Evolutionary conservation across 2,329 filamentous ascomycete species (phyloP).

Genomic region (Aotearoamyces nothofagi): DNA sequence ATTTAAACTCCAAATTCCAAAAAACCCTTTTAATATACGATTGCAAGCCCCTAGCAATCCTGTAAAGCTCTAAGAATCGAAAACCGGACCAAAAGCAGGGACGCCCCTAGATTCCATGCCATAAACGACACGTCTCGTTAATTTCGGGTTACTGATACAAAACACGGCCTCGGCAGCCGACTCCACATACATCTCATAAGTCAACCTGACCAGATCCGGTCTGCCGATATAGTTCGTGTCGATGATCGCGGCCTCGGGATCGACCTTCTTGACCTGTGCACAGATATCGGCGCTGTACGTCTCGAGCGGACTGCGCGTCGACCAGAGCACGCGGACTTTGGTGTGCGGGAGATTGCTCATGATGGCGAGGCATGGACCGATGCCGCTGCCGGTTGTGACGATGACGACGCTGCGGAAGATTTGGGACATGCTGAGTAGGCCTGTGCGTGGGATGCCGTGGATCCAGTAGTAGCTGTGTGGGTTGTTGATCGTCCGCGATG

Average conservation of each 20-base stretch:
- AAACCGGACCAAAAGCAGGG: slow-evolving; percentile 22
- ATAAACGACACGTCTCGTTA: slow-evolving; percentile 23
- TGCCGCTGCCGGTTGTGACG: slow-evolving; percentile 24
- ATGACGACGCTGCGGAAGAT: slow-evolving; percentile 21
- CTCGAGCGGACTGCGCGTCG: slow-evolving; percentile 18
- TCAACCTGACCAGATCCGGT: slow-evolving; percentile 20
- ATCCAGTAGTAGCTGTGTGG: slow-evolving; percentile 36
- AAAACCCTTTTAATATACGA: too few relatives aligned
- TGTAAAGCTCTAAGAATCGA: slow-evolving; percentile 21
- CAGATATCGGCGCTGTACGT: slow-evolving; percentile 21
- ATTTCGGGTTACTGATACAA: slow-evolving; percentile 20
- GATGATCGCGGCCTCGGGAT: slow-evolving; percentile 19
- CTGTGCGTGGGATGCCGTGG: slow-evolving; percentile 30
- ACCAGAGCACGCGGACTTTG: slow-evolving; percentile 20
- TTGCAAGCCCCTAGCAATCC: too few relatives aligned
- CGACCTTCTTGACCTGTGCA: slow-evolving; percentile 18
- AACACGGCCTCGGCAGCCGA: slow-evolving; percentile 22
- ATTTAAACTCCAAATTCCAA: too few relatives aligned
- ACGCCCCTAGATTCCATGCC: slow-evolving; percentile 22
- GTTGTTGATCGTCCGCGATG: slow-evolving; percentile 30
- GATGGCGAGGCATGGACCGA: slow-evolving; percentile 22
- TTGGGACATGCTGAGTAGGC: slow-evolving; percentile 21
- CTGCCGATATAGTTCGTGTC: slow-evolving; percentile 20
- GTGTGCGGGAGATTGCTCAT: slow-evolving; percentile 16
- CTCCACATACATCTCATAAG: slow-evolving; percentile 16